Base-by-base conservation (phyloP, 371 early-diverging fungal species). In the Batrachochytrium dendrobatidis region DNA sequence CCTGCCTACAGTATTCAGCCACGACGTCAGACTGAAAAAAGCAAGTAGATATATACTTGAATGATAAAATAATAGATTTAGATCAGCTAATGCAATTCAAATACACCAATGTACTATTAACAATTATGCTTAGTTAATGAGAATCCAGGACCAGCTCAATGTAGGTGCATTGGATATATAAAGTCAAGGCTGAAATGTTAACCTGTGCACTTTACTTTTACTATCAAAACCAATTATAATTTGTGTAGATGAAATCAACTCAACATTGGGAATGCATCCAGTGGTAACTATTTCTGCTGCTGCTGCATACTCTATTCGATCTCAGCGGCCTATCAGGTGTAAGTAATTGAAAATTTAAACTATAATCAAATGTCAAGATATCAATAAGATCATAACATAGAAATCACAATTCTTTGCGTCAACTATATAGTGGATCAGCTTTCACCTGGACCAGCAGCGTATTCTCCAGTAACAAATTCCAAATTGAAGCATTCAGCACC, bases 391-490 rank as follows among this genome's bases (percentile, higher is more conserved):
- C 17, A 33, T 0, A 43, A 20, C 34, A 54, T 17, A 52, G 20
- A 24, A 45, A n/a, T 50, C 60, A 28, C 28, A n/a, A n/a, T n/a
- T n/a, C n/a, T n/a, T n/a, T n/a, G 39, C 20, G 49, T 18, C 49
- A 25, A 43, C 55, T 22, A 20, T 20, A 22, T 34, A 75, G 76
- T 75, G 56, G 73, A 72, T 46, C 66, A 67, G 6, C 59, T 73
- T 33, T 75, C 76, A 17, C 76, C 76, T 25, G 76, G 76, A 15
- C 76, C 76, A n/a, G 76, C 76, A 1, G 76, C 76, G 1, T 75
- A 75, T 51, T 62, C 67, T 17, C 62, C 76, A 2, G 53, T 73
- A 22, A 60, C 64, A 25, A 70, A 70, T 24, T 68, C 73, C 10
- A 75, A 75, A 52, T 66, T 75, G 59, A 75, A 73, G 53, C 65